These are phyloP conservation scores for Trebouxia gelatinosa DNA, from an alignment of 163 green algal genomes.

Conservation along the genomic window DNA sequence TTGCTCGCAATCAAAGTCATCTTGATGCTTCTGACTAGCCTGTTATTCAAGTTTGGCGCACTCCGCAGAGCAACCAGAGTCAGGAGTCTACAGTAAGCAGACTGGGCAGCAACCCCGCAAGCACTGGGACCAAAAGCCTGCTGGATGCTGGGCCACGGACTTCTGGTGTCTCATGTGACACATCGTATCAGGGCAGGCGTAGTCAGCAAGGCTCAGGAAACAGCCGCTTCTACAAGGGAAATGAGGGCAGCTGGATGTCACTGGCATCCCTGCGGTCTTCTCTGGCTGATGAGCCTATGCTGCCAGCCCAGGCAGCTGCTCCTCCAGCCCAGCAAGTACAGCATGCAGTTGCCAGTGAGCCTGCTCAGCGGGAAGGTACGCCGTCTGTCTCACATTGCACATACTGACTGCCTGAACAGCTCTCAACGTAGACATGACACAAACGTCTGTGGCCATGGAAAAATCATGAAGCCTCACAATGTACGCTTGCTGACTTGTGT, in stretches of 20 bases:
- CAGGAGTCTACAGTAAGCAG: neutral
- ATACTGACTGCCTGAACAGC: too few species aligned
- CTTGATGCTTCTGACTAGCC: neutral
- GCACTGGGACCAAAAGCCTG: neutral
- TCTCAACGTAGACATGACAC: too few species aligned
- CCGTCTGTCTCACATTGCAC: too few species aligned
- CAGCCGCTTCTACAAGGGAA: slow-evolving; percentile 13
- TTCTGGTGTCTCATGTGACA: slow-evolving; percentile 16
- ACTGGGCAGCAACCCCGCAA: neutral
- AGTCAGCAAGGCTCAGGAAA: neutral
- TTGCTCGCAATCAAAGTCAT: neutral
- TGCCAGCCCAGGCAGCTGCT: too few species aligned
- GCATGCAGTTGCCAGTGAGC: too few species aligned
- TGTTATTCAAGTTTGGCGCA: neutral
- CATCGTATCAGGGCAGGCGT: neutral
- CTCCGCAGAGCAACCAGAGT: neutral
- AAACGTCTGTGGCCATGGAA: too few species aligned
- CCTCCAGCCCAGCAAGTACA: too few species aligned
- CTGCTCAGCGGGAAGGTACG: too few species aligned
- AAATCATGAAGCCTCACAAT: too few species aligned
- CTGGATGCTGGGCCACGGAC: slow-evolving; percentile 17
- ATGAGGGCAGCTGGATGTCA: slow-evolving; percentile 20
- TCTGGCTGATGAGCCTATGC: slow-evolving; percentile 15
- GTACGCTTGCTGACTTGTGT: too few species aligned
- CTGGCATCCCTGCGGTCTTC: slow-evolving; percentile 4